A percentile compares a stretch with the other conserved stretches of the same genome.
Conservation (phyloP, 495 filamentous ascomycete genomes). For the Penicillium robsamsonii region DNA sequence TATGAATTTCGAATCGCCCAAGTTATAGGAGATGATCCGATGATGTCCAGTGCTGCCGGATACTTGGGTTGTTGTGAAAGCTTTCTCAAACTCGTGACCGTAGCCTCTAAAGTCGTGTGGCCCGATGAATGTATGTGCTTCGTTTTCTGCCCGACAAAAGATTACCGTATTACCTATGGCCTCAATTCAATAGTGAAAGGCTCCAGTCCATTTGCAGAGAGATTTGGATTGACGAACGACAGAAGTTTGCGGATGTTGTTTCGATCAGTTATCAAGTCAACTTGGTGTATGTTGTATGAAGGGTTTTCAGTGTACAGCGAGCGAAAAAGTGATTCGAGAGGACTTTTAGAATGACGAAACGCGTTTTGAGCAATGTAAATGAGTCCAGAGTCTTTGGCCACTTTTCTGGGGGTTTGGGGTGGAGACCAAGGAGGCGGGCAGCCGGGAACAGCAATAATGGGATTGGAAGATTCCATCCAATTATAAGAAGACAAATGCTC, state of each 20-base stretch:
- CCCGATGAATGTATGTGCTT: slow-evolving; percentile 26
- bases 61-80: slow-evolving; percentile 39
- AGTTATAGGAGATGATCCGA: slow-evolving; percentile 44
- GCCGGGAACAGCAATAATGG: slow-evolving; percentile 29
- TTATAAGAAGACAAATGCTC: slow-evolving; percentile 50
- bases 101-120: slow-evolving; percentile 42
- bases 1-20: slow-evolving; percentile 2
- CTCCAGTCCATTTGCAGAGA: too few species aligned
- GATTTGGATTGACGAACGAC: slow-evolving; percentile 42
- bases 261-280: slow-evolving; percentile 52
- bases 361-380: slow-evolving; percentile 27
- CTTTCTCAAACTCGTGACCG: slow-evolving; percentile 51
- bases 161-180: slow-evolving; percentile 39
- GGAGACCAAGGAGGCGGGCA: slow-evolving; percentile 19
- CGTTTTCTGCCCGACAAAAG: slow-evolving; percentile 39
- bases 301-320: slow-evolving; percentile 44
- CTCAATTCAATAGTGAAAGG: slow-evolving; percentile 48
- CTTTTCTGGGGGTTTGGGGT: background rate
- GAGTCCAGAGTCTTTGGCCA: slow-evolving; percentile 19
- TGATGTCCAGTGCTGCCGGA: slow-evolving; percentile 46
- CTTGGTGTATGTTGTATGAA: slow-evolving; percentile 37
- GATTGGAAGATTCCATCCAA: slow-evolving; percentile 40
- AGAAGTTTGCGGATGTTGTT: slow-evolving; percentile 55
- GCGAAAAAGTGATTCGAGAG: slow-evolving; percentile 53
- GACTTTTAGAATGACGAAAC: slow-evolving; percentile 26